Evolutionary conservation across 225 moss, liverwort and hornwort genomes (phyloP), one percentile per base, ranked within the genome.

Genomic region (Bryoerythrophyllum caledonicum): DNA sequence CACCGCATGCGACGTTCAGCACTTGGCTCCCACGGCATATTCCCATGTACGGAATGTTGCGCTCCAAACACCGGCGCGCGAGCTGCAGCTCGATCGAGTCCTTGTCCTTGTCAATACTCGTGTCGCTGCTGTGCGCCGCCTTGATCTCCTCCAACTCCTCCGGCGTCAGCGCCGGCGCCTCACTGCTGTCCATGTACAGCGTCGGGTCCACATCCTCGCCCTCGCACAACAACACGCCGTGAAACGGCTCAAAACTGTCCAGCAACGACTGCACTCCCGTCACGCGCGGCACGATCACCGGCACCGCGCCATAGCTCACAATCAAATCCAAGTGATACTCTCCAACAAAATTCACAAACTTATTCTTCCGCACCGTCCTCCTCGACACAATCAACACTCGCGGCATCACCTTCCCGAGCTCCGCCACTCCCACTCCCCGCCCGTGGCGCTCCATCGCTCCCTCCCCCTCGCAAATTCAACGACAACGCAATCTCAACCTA

Each of bases 161-260:
- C 2, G 81, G 77, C 2, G 95, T 93, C 43, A 99, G 80, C 8
- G 84, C 85, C 5, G 99, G 89, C 26, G 89, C 16, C 40, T 99
- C 99, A 53, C 91, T 91, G 44, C 90, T 88, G 17, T 99, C 99
- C 71, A 44, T 63, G 65, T 99, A 99, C 60, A 79, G 78, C 26
- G 82, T 81, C 2, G 99, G 99, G 84, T 95, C 99, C 51, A 99
- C 91, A 64, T 99, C 99, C 54, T 99, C 99, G 25, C 99, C 99
- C 73, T 99, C 99, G 80, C 99, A 99, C 21, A 99, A 85, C 5
- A 99, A 84, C 57, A 99, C 99, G n/a, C 99, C 99, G 49, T 99
- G 99, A 57, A 99, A 90, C n/a, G 99, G 99, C 88, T 99, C 99
- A 64, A 99, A 99, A 68, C 99, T 99, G 63, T 95, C 95, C 17